A percentile compares a stretch with the other conserved stretches of the same genome.
These are phyloP conservation scores for Micractinium conductrix DNA, from an alignment of 139 green algal species.

Conservation along the genomic window DNA sequence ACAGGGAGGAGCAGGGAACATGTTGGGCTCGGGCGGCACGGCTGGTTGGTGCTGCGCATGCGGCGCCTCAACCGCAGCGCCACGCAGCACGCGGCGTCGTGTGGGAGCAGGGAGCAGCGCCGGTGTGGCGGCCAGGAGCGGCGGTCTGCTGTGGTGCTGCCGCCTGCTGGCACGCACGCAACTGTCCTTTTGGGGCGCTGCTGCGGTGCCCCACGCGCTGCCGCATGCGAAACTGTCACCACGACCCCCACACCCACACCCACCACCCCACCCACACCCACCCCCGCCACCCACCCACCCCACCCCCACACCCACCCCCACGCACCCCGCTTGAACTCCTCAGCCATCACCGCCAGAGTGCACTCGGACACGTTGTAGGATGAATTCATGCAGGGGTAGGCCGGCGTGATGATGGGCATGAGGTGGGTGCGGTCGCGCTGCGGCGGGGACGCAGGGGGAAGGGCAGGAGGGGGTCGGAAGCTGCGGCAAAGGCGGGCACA, in stretches of 20 bases:
- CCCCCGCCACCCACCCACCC: background rate
- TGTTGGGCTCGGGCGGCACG: background rate
- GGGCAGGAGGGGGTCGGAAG: too few relatives aligned
- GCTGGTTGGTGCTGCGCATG: too few relatives aligned
- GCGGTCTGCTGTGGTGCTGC: background rate
- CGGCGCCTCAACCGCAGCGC: too few relatives aligned
- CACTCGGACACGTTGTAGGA: conserved; percentile 92
- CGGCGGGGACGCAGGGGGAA: too few relatives aligned
- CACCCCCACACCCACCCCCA: background rate
- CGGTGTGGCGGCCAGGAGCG: background rate
- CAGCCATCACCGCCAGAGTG: conserved; percentile 80
- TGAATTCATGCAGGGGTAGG: conserved; percentile 97
- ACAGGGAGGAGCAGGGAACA: too few relatives aligned
- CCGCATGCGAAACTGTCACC: background rate
- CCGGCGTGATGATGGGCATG: conserved; percentile 98
- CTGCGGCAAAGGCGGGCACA: too few relatives aligned
- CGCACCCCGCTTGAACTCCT: conserved; percentile 59
- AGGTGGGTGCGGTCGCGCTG: conserved; percentile 82
- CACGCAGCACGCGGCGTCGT: too few relatives aligned
- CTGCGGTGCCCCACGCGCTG: background rate
- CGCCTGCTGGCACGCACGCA: background rate
- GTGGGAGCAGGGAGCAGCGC: background rate
- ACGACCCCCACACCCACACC: background rate
- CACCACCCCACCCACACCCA: too few relatives aligned
- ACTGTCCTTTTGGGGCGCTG: background rate